Percentiles rank a stretch among this genome's conserved stretches.
Evolutionary conservation across 2,329 filamentous ascomycete genomes (phyloP).

Genomic region (Periconia sp.): DNA sequence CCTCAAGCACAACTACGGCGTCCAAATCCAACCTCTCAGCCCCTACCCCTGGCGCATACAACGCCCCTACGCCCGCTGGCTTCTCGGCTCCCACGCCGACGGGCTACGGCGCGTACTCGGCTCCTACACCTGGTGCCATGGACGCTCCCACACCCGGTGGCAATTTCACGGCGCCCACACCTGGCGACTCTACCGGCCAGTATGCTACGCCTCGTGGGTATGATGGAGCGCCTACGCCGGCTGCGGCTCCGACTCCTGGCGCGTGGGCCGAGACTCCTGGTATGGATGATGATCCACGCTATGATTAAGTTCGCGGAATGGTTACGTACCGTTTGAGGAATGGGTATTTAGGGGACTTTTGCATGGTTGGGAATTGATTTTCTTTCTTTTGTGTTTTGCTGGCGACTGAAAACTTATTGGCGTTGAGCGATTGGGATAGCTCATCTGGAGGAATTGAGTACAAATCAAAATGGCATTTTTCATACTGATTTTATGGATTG

Average conservation of each 20-base stretch:
- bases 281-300: conserved; percentile 21
- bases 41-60: conserved; percentile 36
- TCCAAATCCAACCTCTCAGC: conserved; percentile 35
- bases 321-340: background rate
- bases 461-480: background rate
- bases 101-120: conserved; percentile 38
- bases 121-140: conserved; percentile 42
- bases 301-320: conserved; percentile 10
- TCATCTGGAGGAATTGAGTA: too few species aligned
- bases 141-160: conserved; percentile 44
- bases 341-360: too few species aligned
- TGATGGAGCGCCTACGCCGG: conserved; percentile 41
- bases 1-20: conserved; percentile 46
- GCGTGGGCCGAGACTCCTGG: conserved; percentile 56
- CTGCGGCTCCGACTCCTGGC: conserved; percentile 62
- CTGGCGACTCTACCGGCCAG: conserved; percentile 29
- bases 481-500: too few species aligned
- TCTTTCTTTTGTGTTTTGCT: too few species aligned
- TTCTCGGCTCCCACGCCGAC: conserved; percentile 41
- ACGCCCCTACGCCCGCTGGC: conserved; percentile 39
- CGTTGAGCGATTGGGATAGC: too few species aligned
- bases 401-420: too few species aligned
- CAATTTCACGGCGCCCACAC: conserved; percentile 43
- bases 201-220: conserved; percentile 22
- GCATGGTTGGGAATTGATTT: too few species aligned